Evolutionary conservation across 2,329 filamentous ascomycete genomes (phyloP).

Genomic region (Nothomitra cinnamomea): DNA sequence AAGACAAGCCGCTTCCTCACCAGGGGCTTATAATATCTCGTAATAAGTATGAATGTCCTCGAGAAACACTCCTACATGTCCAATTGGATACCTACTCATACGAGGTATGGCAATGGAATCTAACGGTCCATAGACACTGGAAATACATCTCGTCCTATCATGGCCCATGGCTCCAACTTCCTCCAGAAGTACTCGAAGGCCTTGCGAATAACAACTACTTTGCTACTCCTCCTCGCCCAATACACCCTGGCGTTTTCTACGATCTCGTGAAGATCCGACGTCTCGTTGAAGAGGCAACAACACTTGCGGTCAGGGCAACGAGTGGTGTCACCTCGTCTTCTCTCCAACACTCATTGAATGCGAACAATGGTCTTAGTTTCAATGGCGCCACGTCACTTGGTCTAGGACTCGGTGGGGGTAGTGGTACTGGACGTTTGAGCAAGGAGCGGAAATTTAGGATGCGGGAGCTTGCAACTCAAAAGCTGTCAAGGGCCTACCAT

Average conservation of each 20-base stretch:
- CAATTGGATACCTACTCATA: not conserved
- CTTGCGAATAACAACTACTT: conserved; percentile 68
- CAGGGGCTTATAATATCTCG: conserved; percentile 44
- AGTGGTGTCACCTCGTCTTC: conserved; percentile 52
- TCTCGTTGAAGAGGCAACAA: conserved; percentile 64
- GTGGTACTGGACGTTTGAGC: conserved; percentile 49
- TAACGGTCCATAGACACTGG: conserved; percentile 47
- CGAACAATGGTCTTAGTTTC: conserved; percentile 30
- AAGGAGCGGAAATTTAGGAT: conserved; percentile 62
- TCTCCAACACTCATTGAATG: conserved; percentile 38
- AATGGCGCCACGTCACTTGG: conserved; percentile 35
- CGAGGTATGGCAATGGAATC: not conserved
- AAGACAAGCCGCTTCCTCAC: conserved; percentile 20
- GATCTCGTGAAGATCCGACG: conserved; percentile 70
- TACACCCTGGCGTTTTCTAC: conserved; percentile 68
- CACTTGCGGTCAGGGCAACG: conserved; percentile 59
- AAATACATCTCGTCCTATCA: conserved; percentile 71
- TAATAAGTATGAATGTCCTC: conserved; percentile 38
- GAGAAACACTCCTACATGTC: not conserved
- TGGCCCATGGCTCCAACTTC: conserved; percentile 67
- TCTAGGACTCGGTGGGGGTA: conserved; percentile 37
- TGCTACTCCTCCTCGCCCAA: conserved; percentile 54
- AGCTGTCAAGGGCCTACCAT: conserved; percentile 60
- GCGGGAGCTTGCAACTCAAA: conserved; percentile 63
- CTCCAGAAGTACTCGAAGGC: conserved; percentile 60